These are phyloP conservation scores for Hyaloperonospora arabidopsidis DNA, from an alignment of 352 stramenopile genomes.

Conservation along the genomic window DNA sequence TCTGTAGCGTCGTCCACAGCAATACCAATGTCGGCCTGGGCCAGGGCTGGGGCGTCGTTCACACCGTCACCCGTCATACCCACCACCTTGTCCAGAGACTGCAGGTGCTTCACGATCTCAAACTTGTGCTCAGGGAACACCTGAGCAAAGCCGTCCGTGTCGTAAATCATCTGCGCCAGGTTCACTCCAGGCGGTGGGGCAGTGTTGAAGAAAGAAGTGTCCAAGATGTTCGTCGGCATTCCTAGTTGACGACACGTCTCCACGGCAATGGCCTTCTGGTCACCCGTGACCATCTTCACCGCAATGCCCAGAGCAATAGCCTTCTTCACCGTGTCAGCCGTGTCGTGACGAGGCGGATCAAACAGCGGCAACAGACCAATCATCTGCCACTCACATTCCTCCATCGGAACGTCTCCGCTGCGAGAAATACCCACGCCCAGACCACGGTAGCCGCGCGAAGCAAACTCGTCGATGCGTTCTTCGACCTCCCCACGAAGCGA, in stretches of 20 bases:
- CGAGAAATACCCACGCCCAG: conserved; percentile 52
- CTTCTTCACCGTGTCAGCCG: conserved; percentile 86
- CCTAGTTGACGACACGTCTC: conserved; percentile 87
- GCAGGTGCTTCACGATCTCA: conserved; percentile 85
- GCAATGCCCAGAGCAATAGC: conserved; percentile 86
- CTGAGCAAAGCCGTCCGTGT: conserved; percentile 90
- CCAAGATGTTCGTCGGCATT: conserved; percentile 84
- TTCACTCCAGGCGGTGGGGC: conserved; percentile 50
- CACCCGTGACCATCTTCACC: conserved; percentile 95
- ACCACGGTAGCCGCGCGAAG: conserved; percentile 57
- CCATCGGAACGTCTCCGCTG: conserved; percentile 52
- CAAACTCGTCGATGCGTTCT: conserved; percentile 76
- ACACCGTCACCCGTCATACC: conserved; percentile 87
- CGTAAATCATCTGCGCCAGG: conserved; percentile 81
- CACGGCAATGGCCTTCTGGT: conserved; percentile 89
- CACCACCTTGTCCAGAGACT: conserved; percentile 78
- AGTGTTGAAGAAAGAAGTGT: conserved; percentile 76
- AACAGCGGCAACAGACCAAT: conserved; percentile 89
- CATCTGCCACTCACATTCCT: conserved; percentile 88
- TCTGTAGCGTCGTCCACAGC: conserved; percentile 86
- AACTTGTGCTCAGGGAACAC: conserved; percentile 91
- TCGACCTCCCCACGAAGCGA: conserved; percentile 58
- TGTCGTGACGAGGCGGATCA: conserved; percentile 90
- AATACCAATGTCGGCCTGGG: conserved; percentile 89
- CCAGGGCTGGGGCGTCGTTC: conserved; percentile 87